Conservation (phyloP, 345 rosid genomes). For the Aurinia saxatilis region DNA sequence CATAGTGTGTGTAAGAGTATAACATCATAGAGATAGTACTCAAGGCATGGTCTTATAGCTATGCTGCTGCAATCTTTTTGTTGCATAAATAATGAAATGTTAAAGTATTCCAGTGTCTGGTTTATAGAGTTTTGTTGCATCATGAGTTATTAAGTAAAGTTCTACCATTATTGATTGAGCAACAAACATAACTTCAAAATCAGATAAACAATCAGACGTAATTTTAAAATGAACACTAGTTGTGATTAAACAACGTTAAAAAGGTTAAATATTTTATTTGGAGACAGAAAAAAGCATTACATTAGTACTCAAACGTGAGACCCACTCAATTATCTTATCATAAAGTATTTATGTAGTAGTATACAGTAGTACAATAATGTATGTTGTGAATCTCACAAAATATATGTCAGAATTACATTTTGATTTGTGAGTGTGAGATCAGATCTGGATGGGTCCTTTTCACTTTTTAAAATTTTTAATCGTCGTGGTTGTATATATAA, state of each 20-base stretch:
- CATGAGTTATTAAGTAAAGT: not conserved
- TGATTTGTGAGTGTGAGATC: too few species aligned
- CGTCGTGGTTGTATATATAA: not conserved
- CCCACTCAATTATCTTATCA: not conserved
- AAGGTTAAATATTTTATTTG: not conserved
- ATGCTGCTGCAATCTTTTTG: slow-evolving; percentile 10
- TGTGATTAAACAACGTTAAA: not conserved
- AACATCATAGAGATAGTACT: not conserved
- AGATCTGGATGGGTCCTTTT: slow-evolving; percentile 6
- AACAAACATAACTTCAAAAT: not conserved
- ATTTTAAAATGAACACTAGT: too few species aligned
- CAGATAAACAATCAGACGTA: not conserved
- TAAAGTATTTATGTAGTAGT: not conserved
- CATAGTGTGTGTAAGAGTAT: slow-evolving; percentile 13
- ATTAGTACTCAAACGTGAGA: slow-evolving; percentile 14
- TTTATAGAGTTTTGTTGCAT: not conserved
- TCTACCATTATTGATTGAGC: not conserved
- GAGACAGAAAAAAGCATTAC: not conserved
- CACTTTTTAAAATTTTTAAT: not conserved
- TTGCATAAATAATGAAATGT: slow-evolving; percentile 15
- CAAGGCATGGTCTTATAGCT: not conserved
- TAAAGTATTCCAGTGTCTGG: not conserved
- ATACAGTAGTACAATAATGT: not conserved
- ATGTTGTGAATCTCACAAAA: slow-evolving; percentile 16
- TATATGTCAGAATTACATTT: slow-evolving; percentile 15